Evolutionary conservation across 176 grass and related monocot genomes (phyloP), one percentile per base, ranked within the genome.

Genomic region (Alopecurus myosuroides): DNA sequence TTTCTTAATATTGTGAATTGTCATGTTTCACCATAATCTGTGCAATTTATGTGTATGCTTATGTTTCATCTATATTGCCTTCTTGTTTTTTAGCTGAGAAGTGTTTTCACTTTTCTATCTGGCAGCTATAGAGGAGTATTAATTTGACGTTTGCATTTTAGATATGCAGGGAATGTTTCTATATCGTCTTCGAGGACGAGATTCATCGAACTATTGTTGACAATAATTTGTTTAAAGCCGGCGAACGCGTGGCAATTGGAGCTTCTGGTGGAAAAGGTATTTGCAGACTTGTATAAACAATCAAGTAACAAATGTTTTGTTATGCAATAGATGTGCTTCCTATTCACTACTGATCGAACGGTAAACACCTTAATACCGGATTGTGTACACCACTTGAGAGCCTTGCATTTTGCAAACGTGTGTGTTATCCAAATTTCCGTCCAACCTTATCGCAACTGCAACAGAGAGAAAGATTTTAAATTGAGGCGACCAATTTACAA

Each of bases 251-350:
- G 81, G 93, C 97, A 75, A 93, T 99, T 11, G 91, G 89, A 86
- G 97, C 97, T 94, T 99, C 97, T 60, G 93, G 93, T 84, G 97
- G 97, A 64, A 99, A 99, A 94, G 91, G 93, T 99, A 83, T 77
- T 70, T 60, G 39, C 11, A 53, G 31, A 71, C 15, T 46, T 83
- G 45, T 46, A 57, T 78, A 10, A 29, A 19, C 77, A 77, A 50
- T 33, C 13, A 53, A 62, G 9, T 74, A 48, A 25, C 1, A 67
- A 0, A 20, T 53, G 19, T 2, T 40, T 48, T 28, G 15, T 15
- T 49, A 30, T 68, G 68, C 33, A 62, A 34, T 34, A 49, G 9
- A 73, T 75, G 23, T 51, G 76, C 26, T 25, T 51, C 31, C 7
- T 63, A 73, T 7, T 15, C 25, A 35, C 10, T 45, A 14, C 46